A percentile compares a stretch with the other conserved stretches of the same genome.
Conservation (phyloP, 179 eudicot genomes). For the Beta macrorhiza region DNA sequence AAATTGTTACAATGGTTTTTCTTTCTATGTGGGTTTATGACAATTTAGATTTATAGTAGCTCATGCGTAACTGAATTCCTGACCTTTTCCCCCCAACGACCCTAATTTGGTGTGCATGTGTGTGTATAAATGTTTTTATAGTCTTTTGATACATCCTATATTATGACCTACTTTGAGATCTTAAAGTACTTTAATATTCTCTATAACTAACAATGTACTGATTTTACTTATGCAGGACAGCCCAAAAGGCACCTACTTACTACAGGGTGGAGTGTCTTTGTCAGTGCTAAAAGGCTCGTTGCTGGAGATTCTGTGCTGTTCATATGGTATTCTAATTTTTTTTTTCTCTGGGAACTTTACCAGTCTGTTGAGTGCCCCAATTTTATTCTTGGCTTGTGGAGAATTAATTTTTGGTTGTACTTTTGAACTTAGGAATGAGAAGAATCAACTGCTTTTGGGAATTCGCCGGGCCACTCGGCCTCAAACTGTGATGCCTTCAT, state of each 20-base stretch:
- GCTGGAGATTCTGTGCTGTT: constrained; percentile 99
- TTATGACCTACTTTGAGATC: constrained; percentile 6
- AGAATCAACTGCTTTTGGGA: constrained; percentile 94
- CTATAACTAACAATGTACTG: constrained; percentile 10
- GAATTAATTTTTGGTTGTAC: neutral
- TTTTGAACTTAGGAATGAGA: constrained; percentile 71
- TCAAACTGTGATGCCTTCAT: constrained; percentile 99
- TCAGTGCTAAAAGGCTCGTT: constrained; percentile 97
- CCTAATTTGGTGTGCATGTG: neutral
- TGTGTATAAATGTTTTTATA: neutral
- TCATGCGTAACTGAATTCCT: neutral
- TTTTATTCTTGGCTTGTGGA: constrained; percentile 10
- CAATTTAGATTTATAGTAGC: neutral
- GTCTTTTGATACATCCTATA: neutral
- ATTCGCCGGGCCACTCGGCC: constrained; percentile 95
- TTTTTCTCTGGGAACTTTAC: constrained; percentile 1
- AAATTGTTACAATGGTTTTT: no score
- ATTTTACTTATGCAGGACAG: constrained; percentile 72
- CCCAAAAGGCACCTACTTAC: constrained; percentile 98
- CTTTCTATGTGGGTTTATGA: neutral
- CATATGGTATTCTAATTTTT: constrained; percentile 56
- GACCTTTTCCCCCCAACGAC: neutral
- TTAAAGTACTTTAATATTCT: neutral
- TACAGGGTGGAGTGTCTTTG: constrained; percentile 99
- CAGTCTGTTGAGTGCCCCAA: neutral